Base-by-base conservation (phyloP, 2,329 filamentous ascomycete species). In the Trichophyton mentagrophytes region DNA sequence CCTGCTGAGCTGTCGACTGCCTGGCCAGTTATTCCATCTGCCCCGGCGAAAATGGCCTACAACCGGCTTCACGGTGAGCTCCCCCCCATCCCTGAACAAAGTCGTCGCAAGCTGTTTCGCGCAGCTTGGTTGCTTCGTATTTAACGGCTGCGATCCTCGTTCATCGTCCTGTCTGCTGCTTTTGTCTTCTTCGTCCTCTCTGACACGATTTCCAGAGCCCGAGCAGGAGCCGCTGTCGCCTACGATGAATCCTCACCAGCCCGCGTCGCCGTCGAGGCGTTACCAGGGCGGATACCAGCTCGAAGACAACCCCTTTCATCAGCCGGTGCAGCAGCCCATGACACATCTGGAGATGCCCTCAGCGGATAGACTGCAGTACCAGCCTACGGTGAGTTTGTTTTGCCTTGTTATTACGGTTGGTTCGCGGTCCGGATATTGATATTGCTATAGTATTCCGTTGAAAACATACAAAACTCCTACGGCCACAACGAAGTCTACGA, bases 231-330 rank as follows among this genome's bases (percentile, higher is more conserved):
- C 46, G 13, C 53, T 20, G 8, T 57, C 53, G 30, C 53, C 53
- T n/a, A 25, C 27, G 53, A 57, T 57, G 53, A 57, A 57, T 57
- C 53, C 53, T 57, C 53, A n/a, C 36, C 46, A 51, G 46, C 53
- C 53, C 20, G 53, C 30, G 36, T 88, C 89, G 59, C 93, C 89
- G 55, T 89, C 89, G 38, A 86, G 84, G 57, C 86, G 89, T 66
- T 88, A 87, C 30, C 76, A 87, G 62, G 83, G 86, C 67, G 83
- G 85, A 65, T 95, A 96, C 72, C 88, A 95, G 71, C 81, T 95
- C 55, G 86, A 93, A 51, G 88, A 95, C 72, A 83, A 85, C 65
- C 84, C 85, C 7, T 91, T 89, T 70, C 79, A 77, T 59, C 73
- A 74, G 38, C 79, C 76, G 62, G 72, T 25, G 27, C 51, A 55